Percentiles rank a stretch among this genome's conserved stretches.
phyloP scores from a whole-genome alignment of 2,329 filamentous ascomycete species.

The Verticillium nubilum region DNA sequence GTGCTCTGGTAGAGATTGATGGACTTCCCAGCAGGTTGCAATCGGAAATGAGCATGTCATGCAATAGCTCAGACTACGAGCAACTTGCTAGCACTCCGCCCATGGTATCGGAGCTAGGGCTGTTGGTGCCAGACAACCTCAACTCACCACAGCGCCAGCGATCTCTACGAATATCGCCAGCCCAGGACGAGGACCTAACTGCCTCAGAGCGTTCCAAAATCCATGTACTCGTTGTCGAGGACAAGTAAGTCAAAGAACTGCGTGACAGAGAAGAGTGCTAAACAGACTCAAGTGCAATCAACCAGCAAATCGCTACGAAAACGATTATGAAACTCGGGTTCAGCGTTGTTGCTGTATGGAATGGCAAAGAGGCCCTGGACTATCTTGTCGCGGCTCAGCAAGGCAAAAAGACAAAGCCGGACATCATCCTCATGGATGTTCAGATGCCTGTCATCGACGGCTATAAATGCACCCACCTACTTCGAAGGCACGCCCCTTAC shows the following conservation, averaged over 20 bases:
- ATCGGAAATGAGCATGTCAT: slow-evolving; percentile 58
- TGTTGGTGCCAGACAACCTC: slow-evolving; percentile 15
- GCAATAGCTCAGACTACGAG: slow-evolving; percentile 61
- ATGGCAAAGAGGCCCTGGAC: slow-evolving; percentile 72
- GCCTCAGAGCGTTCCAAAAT: slow-evolving; percentile 55
- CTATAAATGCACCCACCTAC: slow-evolving; percentile 68
- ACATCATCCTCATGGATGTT: slow-evolving; percentile 75
- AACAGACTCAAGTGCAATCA: slow-evolving; percentile 45
- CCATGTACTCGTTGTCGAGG: slow-evolving; percentile 74
- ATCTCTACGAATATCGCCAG: slow-evolving; percentile 28
- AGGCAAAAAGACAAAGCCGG: slow-evolving; percentile 51
- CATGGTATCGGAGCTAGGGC: slow-evolving; percentile 6
- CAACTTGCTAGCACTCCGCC: slow-evolving; percentile 38
- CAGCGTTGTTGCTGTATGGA: slow-evolving; percentile 66
- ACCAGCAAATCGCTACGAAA: slow-evolving; percentile 71
- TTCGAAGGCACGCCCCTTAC: slow-evolving; percentile 64
- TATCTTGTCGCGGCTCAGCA: slow-evolving; percentile 55
- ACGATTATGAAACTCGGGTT: slow-evolving; percentile 72
- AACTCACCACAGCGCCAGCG: slow-evolving; percentile 21
- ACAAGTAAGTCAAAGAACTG: slow-evolving; percentile 54
- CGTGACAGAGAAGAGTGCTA: neutral
- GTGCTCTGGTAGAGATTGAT: slow-evolving; percentile 51
- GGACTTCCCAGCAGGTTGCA: slow-evolving; percentile 63
- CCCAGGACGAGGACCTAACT: slow-evolving; percentile 42
- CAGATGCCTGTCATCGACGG: slow-evolving; percentile 75